Evolutionary conservation across 257 asterid genomes (phyloP), one percentile per base, ranked within the genome.

Genomic region (Jacaranda copaia): DNA sequence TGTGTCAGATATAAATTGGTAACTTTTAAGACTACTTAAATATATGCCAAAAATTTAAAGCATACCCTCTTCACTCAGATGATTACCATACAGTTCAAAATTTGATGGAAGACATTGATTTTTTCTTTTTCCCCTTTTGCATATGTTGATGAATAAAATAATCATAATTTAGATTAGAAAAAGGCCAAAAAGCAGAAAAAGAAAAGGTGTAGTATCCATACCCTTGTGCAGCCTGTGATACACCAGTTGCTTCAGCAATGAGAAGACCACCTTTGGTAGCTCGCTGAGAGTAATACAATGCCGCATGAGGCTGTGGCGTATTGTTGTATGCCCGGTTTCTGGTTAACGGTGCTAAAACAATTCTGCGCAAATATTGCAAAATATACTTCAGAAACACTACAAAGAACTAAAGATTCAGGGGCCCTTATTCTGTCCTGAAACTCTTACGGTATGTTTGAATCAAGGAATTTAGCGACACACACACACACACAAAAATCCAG

Each of bases 241-340:
- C 73, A 39, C 81, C 85, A 52, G 76, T 70, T 46, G 81, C 86
- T 79, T 83, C 86, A 65, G 86, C 12, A 75, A 83, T 83, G 73
- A 83, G 77, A 68, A 83, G 66, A 6, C 81, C 84, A 1, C 85
- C 87, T 35, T 69, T 46, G 10, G 83, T 68, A 48, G 83, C 65
- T 43, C 82, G 69, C 57, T 80, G 81, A 12, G 83, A 49, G 65
- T 80, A 83, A 36, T 83, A 83, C 39, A 75, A 15, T 10, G 73
- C 81, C 0, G 36, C 79, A 40, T 80, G 83, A 16, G 81, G 81
- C 77, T 80, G 83, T 38, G 87, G 81, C 0, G 16, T 57, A 48
- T 80, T 77, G 52, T 83, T 80, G 68, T 73, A 66, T 16, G 87
- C 35, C 32, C 85, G 62, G 60, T 77, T 73, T 67, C 87, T 75